Conservation (phyloP, 768 basidiomycete species). For the Agrocybe pediades region DNA sequence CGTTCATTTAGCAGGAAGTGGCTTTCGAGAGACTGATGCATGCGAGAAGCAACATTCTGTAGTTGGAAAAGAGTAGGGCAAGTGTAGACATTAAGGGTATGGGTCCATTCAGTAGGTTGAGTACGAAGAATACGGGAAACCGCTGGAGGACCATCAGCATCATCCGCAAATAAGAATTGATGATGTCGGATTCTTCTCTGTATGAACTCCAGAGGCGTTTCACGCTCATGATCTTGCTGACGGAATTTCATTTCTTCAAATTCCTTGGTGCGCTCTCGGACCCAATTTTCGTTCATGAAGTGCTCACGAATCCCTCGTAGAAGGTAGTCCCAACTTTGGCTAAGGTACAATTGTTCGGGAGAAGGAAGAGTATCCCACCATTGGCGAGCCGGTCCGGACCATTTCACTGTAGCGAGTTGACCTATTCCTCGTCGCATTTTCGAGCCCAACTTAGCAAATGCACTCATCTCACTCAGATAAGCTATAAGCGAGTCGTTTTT, state of each 20-base stretch:
- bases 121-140: slow-evolving; percentile 3
- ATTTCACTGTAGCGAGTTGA: background rate
- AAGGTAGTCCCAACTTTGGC: too few species aligned
- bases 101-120: too few species aligned
- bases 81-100: background rate
- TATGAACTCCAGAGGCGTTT: too few species aligned
- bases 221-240: too few species aligned
- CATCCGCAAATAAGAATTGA: background rate
- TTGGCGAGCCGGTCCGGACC: too few species aligned
- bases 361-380: too few species aligned
- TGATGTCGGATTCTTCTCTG: background rate
- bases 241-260: too few species aligned
- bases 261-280: too few species aligned
- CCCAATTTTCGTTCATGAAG: too few species aligned
- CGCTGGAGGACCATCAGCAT: background rate
- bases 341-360: too few species aligned
- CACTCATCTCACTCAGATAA: background rate
- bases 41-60: background rate
- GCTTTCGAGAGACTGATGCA: background rate
- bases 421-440: background rate
- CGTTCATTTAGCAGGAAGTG: background rate
- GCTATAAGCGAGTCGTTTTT: background rate
- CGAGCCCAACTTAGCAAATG: background rate
- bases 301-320: too few species aligned
- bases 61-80: slow-evolving; percentile 1